Conservation (phyloP, 2,329 filamentous ascomycete genomes). For the Coleophoma crateriformis region DNA sequence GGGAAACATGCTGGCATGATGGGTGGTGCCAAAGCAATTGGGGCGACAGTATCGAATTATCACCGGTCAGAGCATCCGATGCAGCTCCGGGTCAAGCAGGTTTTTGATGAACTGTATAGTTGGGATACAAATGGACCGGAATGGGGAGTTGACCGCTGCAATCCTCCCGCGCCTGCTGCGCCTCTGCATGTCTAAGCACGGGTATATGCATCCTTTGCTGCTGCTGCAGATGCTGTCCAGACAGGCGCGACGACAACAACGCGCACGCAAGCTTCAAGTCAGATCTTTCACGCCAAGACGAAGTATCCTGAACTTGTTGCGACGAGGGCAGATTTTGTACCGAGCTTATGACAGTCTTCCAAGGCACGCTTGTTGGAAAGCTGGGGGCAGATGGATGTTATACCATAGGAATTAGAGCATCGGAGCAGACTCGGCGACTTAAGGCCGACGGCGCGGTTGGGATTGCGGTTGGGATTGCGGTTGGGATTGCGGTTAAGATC, state of each 20-base stretch:
- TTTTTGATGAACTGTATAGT: slow-evolving; percentile 30
- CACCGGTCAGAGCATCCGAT: slow-evolving; percentile 31
- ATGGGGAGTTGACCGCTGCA: slow-evolving; percentile 42
- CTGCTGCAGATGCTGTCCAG: slow-evolving; percentile 19
- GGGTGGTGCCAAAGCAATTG: slow-evolving; percentile 33
- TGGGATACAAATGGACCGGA: slow-evolving; percentile 20
- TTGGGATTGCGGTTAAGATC: slow-evolving; percentile 39
- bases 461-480: slow-evolving; percentile 32
- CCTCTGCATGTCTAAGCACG: slow-evolving; percentile 29
- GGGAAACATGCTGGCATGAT: slow-evolving; percentile 44
- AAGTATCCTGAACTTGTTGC: slow-evolving; percentile 35
- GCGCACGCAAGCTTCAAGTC: slow-evolving; percentile 18
- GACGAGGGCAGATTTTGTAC: slow-evolving; percentile 43
- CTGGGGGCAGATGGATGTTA: slow-evolving; percentile 44
- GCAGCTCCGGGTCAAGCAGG: slow-evolving; percentile 31
- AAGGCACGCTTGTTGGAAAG: slow-evolving; percentile 36
- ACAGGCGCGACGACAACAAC: slow-evolving; percentile 5
- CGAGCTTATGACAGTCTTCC: slow-evolving; percentile 33
- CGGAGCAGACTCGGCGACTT: slow-evolving; percentile 28
- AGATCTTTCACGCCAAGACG: slow-evolving; percentile 37
- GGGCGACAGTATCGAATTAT: slow-evolving; percentile 26
- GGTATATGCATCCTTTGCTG: slow-evolving; percentile 32
- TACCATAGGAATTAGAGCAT: slow-evolving; percentile 34
- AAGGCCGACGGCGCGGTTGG: slow-evolving; percentile 33
- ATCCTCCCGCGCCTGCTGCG: slow-evolving; percentile 38